Percentiles rank a stretch among this genome's conserved stretches.
phyloP scores from a whole-genome alignment of 2,329 filamentous ascomycete genomes.

The Hymenoscyphus salicellus region DNA sequence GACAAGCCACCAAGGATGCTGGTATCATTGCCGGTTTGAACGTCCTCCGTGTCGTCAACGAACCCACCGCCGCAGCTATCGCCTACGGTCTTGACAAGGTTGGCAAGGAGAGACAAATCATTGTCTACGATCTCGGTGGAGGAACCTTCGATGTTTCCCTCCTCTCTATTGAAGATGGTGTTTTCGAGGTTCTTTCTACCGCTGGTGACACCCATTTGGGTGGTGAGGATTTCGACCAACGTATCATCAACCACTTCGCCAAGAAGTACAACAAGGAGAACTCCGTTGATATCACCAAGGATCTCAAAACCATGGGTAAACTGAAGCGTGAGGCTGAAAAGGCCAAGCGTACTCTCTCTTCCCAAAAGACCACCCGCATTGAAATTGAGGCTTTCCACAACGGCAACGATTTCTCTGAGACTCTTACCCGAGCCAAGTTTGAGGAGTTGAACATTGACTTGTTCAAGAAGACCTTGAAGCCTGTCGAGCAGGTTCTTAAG shows the following conservation, averaged over 20 bases:
- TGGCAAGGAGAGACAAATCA: slow-evolving; percentile 79
- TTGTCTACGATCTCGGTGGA: slow-evolving; percentile 91
- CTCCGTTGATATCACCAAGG: slow-evolving; percentile 85
- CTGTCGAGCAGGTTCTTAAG: slow-evolving; percentile 97
- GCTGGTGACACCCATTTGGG: slow-evolving; percentile 96
- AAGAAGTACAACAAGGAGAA: slow-evolving; percentile 99
- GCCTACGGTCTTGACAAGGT: slow-evolving; percentile 91
- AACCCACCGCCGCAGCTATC: slow-evolving; percentile 91
- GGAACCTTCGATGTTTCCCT: slow-evolving; percentile 94
- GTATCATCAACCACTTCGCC: slow-evolving; percentile 92
- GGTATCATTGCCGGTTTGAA: slow-evolving; percentile 89
- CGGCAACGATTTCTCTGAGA: slow-evolving; percentile 97
- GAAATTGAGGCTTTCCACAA: slow-evolving; percentile 98
- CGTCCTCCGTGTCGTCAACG: slow-evolving; percentile 94
- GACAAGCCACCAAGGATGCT: slow-evolving; percentile 95
- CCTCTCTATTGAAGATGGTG: slow-evolving; percentile 84
- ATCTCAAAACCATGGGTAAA: slow-evolving; percentile 97
- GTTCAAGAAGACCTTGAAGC: slow-evolving; percentile 99
- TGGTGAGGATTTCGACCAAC: slow-evolving; percentile 99
- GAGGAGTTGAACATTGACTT: slow-evolving; percentile 98
- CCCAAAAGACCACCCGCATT: slow-evolving; percentile 87
- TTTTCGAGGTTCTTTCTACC: slow-evolving; percentile 91
- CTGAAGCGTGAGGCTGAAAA: slow-evolving; percentile 99
- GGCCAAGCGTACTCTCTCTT: slow-evolving; percentile 96
- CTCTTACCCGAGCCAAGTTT: slow-evolving; percentile 96